Base-by-base conservation (phyloP, 2,329 filamentous ascomycete species). In the Colletotrichum agaves region DNA sequence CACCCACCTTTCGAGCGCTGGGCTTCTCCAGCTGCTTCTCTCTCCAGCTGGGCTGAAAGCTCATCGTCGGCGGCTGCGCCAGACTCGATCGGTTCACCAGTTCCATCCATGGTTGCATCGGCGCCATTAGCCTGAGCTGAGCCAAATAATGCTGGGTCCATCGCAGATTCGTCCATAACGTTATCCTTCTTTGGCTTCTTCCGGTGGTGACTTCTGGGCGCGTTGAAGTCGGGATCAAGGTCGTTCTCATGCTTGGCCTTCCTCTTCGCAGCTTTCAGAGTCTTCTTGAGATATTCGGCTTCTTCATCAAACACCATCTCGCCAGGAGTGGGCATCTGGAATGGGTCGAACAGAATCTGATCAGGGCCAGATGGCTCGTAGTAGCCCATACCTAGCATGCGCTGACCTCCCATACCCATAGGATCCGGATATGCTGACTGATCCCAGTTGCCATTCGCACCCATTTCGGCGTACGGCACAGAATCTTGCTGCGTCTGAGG, bases 261-360 rank as follows among this genome's bases (percentile, higher is more conserved):
- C 27, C 85, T 80, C 74, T 87, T 88, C 3, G 83, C 83, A 10
- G 83, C 80, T 7, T 84, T 83, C 17, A 87, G 80, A 0, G 84
- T 82, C 73, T 86, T 88, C 73, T 84, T 87, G 35, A 87, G 78
- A 58, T 82, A 85, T 46, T 88, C 86, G 5, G 86, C 82, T 43
- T 85, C 77, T 57, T 86, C 81, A 8, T 82, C 78, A 5, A 78
- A 73, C 37, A 76, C 73, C 60, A 86, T 72, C 11, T 76, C 75
- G 4, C 85, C 83, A 4, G 80, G 78, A 12, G 83, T 77, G 5
- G 86, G 87, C 31, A 81, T 80, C 71, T 88, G 83, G 72, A 88
- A 89, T 8, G 84, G 83, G 69, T 89, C 85, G 65, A 89, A 89
- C 3, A 89, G 74, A 74, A 89, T 89, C 72, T 80, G 86, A 74